phyloP scores from a whole-genome alignment of 2,329 filamentous ascomycete genomes.

The Daldinia sp. region DNA sequence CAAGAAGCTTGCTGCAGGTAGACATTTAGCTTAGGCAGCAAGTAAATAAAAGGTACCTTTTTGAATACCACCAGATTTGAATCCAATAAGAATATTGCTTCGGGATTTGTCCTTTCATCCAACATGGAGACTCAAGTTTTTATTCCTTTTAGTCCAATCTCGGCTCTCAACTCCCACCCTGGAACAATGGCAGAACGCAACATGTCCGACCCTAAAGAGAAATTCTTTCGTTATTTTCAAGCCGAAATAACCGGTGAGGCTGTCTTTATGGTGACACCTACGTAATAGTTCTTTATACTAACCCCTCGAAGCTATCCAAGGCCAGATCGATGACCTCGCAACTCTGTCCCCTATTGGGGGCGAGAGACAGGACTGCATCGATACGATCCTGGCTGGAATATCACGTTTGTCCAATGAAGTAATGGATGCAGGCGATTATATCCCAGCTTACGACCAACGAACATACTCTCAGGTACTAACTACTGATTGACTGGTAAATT shows the following conservation, averaged over 20 bases:
- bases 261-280: background rate
- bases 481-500: background rate
- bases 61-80: background rate
- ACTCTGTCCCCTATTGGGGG: conserved; percentile 70
- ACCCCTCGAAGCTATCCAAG: conserved; percentile 70
- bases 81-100: background rate
- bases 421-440: conserved; percentile 80
- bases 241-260: conserved; percentile 73
- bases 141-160: conserved; percentile 40
- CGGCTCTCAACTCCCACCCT: conserved; percentile 23
- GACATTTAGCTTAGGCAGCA: conserved; percentile 20
- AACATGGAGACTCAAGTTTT: conserved; percentile 37
- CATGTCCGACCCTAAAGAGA: conserved; percentile 70
- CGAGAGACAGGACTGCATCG: conserved; percentile 81
- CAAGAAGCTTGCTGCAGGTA: conserved; percentile 3
- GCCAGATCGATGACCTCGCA: conserved; percentile 75
- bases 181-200: conserved; percentile 41
- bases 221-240: conserved; percentile 86
- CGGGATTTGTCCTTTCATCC: conserved; percentile 1
- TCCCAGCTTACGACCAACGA: conserved; percentile 89
- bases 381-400: conserved; percentile 81
- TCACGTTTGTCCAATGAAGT: conserved; percentile 83
- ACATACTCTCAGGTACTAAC: conserved; percentile 78
- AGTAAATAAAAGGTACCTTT: conserved; percentile 21
- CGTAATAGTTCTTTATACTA: background rate